A percentile compares a stretch with the other conserved stretches of the same genome.
Conservation (phyloP, 257 asterid species). For the Solanum sejunctum region DNA sequence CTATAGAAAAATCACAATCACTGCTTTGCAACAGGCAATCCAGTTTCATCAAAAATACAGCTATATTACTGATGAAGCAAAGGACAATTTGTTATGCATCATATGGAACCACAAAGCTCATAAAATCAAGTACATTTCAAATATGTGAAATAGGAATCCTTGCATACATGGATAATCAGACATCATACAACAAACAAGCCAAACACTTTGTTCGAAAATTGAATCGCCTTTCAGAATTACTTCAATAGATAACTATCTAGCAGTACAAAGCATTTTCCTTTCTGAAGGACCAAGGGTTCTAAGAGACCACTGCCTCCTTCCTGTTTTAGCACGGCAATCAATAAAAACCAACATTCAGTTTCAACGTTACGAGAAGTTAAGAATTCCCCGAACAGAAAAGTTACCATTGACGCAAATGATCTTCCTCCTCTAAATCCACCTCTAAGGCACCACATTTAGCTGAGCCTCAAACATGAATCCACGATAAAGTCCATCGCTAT, state of each 20-base stretch:
- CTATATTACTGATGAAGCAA: not conserved
- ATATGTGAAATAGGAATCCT: not conserved
- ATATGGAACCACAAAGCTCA: not conserved
- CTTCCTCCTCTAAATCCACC: not conserved
- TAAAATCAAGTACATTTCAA: not conserved
- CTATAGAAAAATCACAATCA: not conserved
- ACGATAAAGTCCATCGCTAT: constrained; percentile 76
- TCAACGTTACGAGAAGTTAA: not conserved
- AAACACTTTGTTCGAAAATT: not conserved
- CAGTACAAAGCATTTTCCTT: constrained; percentile 1
- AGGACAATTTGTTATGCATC: not conserved
- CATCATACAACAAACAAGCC: not conserved
- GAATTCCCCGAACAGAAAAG: not conserved
- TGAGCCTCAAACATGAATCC: constrained; percentile 79
- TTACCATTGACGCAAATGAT: constrained; percentile 1
- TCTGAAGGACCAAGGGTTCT: not conserved
- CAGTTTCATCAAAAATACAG: not conserved
- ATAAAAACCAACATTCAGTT: not conserved
- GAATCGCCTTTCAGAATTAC: not conserved
- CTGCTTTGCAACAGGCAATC: not conserved
- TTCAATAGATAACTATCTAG: not conserved
- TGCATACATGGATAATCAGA: not conserved
- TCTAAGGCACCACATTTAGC: constrained; percentile 47
- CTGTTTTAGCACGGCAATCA: not conserved
- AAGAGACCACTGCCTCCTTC: constrained; percentile 1